phyloP scores from a whole-genome alignment of 305 asterid species.

The Solanum hybrid region DNA sequence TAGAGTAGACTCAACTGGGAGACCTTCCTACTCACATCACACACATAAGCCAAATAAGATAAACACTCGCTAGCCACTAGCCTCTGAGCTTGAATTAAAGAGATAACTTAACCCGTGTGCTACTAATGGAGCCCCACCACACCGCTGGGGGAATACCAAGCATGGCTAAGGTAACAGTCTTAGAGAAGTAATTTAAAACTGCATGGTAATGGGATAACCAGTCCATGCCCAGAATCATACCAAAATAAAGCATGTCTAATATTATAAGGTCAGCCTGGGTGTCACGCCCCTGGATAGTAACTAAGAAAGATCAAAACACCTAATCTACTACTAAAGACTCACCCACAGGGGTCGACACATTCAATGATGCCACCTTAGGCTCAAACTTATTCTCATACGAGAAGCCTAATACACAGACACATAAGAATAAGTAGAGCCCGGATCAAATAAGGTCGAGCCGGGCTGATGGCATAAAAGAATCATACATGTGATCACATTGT shows the following conservation, averaged over 20 bases:
- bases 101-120: no score
- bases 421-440: no score
- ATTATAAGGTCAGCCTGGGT: not conserved
- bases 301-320: not conserved
- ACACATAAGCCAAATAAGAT: no score
- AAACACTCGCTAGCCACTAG: no score
- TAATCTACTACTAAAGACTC: not conserved
- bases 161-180: not conserved
- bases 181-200: not conserved
- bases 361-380: not conserved
- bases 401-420: not conserved
- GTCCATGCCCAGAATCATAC: not conserved
- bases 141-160: no score
- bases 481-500: not conserved
- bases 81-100: no score
- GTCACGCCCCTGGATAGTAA: not conserved
- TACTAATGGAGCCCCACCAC: no score
- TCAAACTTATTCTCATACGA: not conserved
- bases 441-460: no score
- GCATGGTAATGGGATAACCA: not conserved
- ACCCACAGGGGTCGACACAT: not conserved
- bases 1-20: no score
- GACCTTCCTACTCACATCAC: no score
- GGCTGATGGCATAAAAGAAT: no score
- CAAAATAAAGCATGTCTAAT: not conserved